Base-by-base conservation (phyloP, 805 yeast genomes). In the Candida bentonensis region DNA sequence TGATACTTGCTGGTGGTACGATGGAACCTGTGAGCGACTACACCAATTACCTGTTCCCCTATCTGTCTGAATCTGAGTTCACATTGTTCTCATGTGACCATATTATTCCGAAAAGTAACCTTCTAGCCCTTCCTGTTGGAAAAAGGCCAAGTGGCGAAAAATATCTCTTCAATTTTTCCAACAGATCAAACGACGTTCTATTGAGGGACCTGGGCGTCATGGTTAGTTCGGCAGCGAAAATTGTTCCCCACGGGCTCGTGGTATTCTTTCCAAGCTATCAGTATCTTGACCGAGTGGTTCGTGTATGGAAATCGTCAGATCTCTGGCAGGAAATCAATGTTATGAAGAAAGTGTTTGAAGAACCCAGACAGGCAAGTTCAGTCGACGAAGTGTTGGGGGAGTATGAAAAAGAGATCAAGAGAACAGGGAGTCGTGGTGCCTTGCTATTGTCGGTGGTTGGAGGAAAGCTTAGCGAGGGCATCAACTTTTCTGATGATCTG, bases 381-480 rank as follows among this genome's bases (percentile, higher is more conserved):
- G 72, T 75, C 0, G 74, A 69, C 2, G 59, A 59, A 21, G 63
- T 74, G 0, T 59, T 87, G 15, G 49, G 58, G 1, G 73, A 69
- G 2, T 88, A 81, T 53, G 61, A 78, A 1, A 53, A 60, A 1
- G 55, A 65, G 0, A 67, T 79, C 9, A 13, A 50, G 2, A 43
- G 51, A 43, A 46, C 30, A 4, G 54, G 58, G 0, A 42, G 43
- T 13, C 50, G 56, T 3, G 89, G 92, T 1, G 88, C 94, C 0
- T 52, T 82, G 1, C 59, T 88, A 3, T 65, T 89, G 23, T 78
- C 95, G 0, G 95, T 89, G 1, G 94, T 89, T 15, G 96, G 96
- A 1, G 97, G 96, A 0, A 81, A 81, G 55, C 68, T 88, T 63
- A 84, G 95, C 0, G 97, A 88, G 60, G 97, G 97, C 3, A 89